Base-by-base conservation (phyloP, 164 flowering plant species). In the Buxus sempervirens region DNA sequence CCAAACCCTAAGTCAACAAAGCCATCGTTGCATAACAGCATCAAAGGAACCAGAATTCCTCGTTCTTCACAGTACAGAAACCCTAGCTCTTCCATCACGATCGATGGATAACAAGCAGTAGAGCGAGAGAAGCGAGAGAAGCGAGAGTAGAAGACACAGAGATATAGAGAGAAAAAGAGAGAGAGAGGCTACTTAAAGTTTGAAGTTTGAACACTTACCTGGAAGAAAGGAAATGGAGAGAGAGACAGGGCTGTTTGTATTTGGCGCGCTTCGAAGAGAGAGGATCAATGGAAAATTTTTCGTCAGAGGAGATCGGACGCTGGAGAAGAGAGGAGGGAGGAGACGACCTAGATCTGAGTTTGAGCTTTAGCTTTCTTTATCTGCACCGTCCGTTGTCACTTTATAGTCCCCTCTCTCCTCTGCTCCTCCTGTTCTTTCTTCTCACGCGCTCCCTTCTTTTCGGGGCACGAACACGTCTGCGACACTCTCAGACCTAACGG, bases 261-360 rank as follows among this genome's bases (percentile, higher is more conserved):
- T 41, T 67, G 56, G 70, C 63, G 70, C 70, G 70, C 62, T 54
- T 23, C 23, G 58, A 54, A 54, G 59, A 59, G 69, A 42, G 70
- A 45, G 7, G 38, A 58, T 42, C 32, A 62, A 48, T 66, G 69
- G 69, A 66, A 42, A 58, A 58, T 26, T 58, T 66, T 56, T 7
- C 28, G 16, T 0, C 38, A 28, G 13, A 21, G 66, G 57, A 45
- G 71, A 76, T 79, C 81, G 72, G 77, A 79, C 79, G 82, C 61
- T 76, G 67, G 82, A 76, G 79, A 79, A 69, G 69, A 51, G 69
- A 65, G 62, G 72, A 64, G 51, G 53, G 63, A 54, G 69, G 73
- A 66, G 69, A 78, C 78, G 78, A 69, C 70, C 65, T 59, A 73
- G 79, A 78, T 75, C 76, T 63, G 78, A 72, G 70, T 19, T 56